Conservation (phyloP, 139 green algal species). For the Pseudopediastrum boryanum region DNA sequence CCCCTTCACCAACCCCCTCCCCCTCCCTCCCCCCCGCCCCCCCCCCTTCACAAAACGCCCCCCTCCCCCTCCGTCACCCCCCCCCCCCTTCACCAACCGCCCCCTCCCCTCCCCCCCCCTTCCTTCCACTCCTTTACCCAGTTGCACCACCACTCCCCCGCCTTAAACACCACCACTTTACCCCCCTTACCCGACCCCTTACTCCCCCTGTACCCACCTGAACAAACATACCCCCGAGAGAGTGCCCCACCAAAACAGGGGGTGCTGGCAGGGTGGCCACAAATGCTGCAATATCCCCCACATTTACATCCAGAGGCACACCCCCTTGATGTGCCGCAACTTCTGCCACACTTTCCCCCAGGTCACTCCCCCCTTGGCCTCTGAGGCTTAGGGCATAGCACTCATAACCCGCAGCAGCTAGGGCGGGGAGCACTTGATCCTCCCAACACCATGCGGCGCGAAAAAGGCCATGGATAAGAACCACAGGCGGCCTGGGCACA, state of each 20-base stretch:
- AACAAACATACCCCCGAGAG: slow-evolving; percentile 36
- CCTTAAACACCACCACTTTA: too few species aligned
- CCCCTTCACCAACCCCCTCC: too few species aligned
- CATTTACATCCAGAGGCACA: slow-evolving; percentile 25
- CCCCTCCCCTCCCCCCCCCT: too few species aligned
- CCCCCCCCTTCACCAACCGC: too few species aligned
- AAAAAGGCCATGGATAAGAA: slow-evolving; percentile 35
- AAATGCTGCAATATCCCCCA: slow-evolving; percentile 32
- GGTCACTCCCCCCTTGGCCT: slow-evolving; percentile 49
- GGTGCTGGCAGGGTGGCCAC: slow-evolving; percentile 7
- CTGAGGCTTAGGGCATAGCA: slow-evolving; percentile 63
- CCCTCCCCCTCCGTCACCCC: too few species aligned
- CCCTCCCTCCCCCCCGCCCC: too few species aligned
- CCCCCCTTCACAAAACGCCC: too few species aligned
- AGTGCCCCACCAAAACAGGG: slow-evolving; percentile 31
- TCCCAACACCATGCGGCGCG: slow-evolving; percentile 32
- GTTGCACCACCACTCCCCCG: too few species aligned
- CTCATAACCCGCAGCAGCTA: slow-evolving; percentile 43
- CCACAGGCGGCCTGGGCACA: slow-evolving; percentile 11
- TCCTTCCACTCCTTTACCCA: too few species aligned
- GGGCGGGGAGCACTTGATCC: slow-evolving; percentile 7
- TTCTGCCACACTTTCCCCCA: background rate
- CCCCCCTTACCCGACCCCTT: too few species aligned
- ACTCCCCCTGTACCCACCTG: too few species aligned
- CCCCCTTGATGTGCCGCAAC: slow-evolving; percentile 15